Percentiles rank a stretch among this genome's conserved stretches.
Conservation (phyloP, 2,329 filamentous ascomycete genomes). For the Ambrosiella xylebori region DNA sequence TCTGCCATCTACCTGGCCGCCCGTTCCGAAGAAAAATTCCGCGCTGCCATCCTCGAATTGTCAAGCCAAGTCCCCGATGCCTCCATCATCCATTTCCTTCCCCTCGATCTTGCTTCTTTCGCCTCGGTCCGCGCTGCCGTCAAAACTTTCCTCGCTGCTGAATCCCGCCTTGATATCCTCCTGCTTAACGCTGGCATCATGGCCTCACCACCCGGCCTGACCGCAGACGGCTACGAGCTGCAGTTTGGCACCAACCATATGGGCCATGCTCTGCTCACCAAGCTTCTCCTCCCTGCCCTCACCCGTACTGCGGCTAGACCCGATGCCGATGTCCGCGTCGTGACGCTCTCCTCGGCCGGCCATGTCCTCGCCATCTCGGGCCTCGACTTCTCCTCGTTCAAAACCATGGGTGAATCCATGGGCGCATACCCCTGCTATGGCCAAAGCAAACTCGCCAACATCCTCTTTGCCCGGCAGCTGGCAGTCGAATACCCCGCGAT, state of each 20-base stretch:
- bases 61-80: conserved; percentile 7
- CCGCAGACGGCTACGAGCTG: conserved; percentile 25
- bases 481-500: conserved; percentile 16
- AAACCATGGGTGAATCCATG: conserved; percentile 15
- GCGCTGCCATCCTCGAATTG: conserved; percentile 14
- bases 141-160: conserved; percentile 18
- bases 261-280: conserved; percentile 30
- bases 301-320: conserved; percentile 17
- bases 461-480: conserved; percentile 18
- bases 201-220: conserved; percentile 19
- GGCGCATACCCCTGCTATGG: conserved; percentile 17
- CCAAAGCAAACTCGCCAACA: conserved; percentile 20
- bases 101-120: conserved; percentile 24
- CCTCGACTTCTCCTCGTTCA: conserved; percentile 19
- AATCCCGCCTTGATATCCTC: conserved; percentile 22
- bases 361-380: conserved; percentile 16
- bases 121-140: conserved; percentile 23
- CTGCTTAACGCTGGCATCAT: conserved; percentile 31
- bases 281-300: conserved; percentile 22
- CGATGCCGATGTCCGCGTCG: conserved; percentile 18
- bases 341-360: conserved; percentile 18
- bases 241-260: conserved; percentile 30
- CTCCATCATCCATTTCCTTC: conserved; percentile 17
- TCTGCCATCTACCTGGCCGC: conserved; percentile 28
- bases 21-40: conserved; percentile 25